Base-by-base conservation (phyloP, 2,329 filamentous ascomycete genomes). In the Apiospora hydei region DNA sequence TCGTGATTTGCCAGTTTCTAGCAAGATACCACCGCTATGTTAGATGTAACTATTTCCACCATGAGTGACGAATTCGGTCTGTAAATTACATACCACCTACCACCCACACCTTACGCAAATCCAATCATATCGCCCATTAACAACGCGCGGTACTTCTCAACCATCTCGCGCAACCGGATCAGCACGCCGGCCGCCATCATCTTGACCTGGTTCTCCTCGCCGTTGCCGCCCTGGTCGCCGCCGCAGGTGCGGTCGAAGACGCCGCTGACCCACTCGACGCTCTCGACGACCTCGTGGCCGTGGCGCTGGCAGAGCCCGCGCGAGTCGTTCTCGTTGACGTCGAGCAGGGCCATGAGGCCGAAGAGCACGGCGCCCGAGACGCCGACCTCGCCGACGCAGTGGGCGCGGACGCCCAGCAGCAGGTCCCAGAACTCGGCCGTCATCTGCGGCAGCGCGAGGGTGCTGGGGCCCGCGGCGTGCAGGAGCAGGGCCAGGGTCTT, bases 401-500 rank as follows among this genome's bases (percentile, higher is more conserved):
- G 78, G 61, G 86, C 89, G 8, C 92, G 88, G 2, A 98, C 85
- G 2, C 88, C 77, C 0, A 98, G 89, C 3, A 98, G 84, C n/a
- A 99, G 83, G 66, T 92, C 89, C 90, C 95, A 95, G 24, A 97
- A 89, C 82, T 98, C 94, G 13, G 90, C 86, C 1, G 95, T 98
- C 86, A 98, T 91, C 71, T 94, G 90, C 1, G 92, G 90, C 0
- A 98, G 87, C 1, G 90, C 87, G 0, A 95, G 85, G 0, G 93
- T 95, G 70, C 92, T 91, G 0, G 95, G 93, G 0, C 96, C 96
- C 0, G 93, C 90, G 0, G 96, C 93, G 76, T 98, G 92, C 66
- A 98, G 84, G 46, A 98, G 85, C 10, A 99, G 85, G 0, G 93
- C 92, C 0, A 98, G 86, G 0, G 96, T 99, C 81, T 97, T 95